Percentiles rank a stretch among this genome's conserved stretches.
phyloP scores from a whole-genome alignment of 1,284 basidiomycete species.

The Cutaneotrichosporon dermatis region DNA sequence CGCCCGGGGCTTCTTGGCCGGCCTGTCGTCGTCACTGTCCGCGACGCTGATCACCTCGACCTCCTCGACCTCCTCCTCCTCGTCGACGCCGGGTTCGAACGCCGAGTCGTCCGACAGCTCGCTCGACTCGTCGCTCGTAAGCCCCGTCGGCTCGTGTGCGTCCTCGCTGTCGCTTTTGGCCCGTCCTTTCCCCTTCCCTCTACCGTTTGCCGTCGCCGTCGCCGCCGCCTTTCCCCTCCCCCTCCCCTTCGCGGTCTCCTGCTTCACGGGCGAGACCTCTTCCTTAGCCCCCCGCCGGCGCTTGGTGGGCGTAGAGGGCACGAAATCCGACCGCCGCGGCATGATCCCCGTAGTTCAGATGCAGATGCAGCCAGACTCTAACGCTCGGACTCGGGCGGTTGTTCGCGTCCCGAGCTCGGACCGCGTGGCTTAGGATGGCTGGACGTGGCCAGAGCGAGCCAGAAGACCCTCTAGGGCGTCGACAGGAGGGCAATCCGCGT shows the following conservation, averaged over 20 bases:
- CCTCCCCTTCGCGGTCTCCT: not conserved
- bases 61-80: slow-evolving; percentile 25
- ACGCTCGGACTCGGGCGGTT: too few relatives aligned
- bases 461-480: too few relatives aligned
- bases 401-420: too few relatives aligned
- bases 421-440: too few relatives aligned
- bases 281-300: not conserved
- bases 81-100: slow-evolving; percentile 26
- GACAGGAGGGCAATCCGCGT: too few relatives aligned
- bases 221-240: not conserved
- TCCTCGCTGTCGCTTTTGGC: slow-evolving; percentile 10
- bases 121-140: slow-evolving; percentile 29
- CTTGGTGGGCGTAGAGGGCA: not conserved
- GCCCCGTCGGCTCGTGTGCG: slow-evolving; percentile 29
- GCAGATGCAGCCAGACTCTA: too few relatives aligned
- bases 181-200: not conserved
- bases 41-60: slow-evolving; percentile 18
- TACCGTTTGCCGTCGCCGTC: not conserved
- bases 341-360: too few relatives aligned
- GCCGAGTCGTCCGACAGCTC: slow-evolving; percentile 18
- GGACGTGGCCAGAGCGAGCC: too few relatives aligned
- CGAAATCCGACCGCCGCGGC: too few relatives aligned
- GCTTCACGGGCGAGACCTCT: not conserved
- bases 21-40: slow-evolving; percentile 28
- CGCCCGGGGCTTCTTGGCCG: not conserved